Conservation (phyloP, 163 green algal genomes). For the Chlorella variabilis region DNA sequence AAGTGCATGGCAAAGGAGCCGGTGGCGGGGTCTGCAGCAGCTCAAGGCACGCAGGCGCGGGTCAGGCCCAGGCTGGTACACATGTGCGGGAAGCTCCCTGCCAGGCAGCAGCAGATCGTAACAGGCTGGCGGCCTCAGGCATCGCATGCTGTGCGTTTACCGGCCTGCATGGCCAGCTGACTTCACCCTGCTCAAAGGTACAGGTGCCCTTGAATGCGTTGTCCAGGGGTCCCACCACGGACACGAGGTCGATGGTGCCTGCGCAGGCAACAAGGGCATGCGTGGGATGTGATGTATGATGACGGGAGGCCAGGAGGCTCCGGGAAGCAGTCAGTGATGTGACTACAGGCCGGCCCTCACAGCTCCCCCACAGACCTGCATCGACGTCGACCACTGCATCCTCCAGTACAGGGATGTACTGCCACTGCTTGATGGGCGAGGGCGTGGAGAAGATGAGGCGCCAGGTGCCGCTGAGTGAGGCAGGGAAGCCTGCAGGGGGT, state of each 20-base stretch:
- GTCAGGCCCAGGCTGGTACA: no score
- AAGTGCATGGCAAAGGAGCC: slow-evolving; percentile 30
- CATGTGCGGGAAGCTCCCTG: no score
- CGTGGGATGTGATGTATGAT: no score
- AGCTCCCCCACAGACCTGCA: background rate
- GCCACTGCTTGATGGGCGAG: slow-evolving; percentile 32
- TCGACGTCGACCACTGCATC: slow-evolving; percentile 30
- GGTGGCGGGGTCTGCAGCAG: slow-evolving; percentile 16
- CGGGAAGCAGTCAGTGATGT: no score
- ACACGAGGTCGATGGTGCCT: slow-evolving; percentile 26
- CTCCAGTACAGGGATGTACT: slow-evolving; percentile 34
- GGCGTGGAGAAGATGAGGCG: slow-evolving; percentile 30
- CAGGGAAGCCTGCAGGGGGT: slow-evolving; percentile 17
- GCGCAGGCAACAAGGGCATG: background rate
- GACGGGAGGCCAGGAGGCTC: no score
- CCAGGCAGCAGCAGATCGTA: no score
- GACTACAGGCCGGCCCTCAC: no score
- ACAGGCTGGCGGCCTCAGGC: no score
- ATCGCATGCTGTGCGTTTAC: no score
- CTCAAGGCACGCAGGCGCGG: background rate
- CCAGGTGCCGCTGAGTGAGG: slow-evolving; percentile 19
- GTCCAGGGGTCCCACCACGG: slow-evolving; percentile 25
- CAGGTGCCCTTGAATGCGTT: slow-evolving; percentile 18
- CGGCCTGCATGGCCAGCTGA: no score
- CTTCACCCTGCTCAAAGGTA: slow-evolving; percentile 10